These are phyloP conservation scores for Aspergillus awamori DNA, from an alignment of 2,329 filamentous ascomycete genomes.

Conservation along the genomic window DNA sequence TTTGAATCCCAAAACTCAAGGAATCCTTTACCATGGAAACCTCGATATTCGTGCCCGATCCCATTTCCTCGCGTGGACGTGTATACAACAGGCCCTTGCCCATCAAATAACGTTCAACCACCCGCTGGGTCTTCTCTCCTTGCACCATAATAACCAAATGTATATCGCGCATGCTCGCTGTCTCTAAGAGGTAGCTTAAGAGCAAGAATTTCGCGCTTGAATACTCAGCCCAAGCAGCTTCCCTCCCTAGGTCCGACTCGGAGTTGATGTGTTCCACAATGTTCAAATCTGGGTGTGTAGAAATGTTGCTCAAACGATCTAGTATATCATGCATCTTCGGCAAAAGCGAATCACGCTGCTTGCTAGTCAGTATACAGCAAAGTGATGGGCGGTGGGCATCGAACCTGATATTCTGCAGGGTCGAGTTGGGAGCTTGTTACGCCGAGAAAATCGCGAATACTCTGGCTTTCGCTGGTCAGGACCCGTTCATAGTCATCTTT, in stretches of 20 bases:
- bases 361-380: conserved; percentile 19
- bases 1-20: conserved; percentile 42
- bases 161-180: conserved; percentile 36
- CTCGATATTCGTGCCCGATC: conserved; percentile 34
- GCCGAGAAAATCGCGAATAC: conserved; percentile 35
- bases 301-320: conserved; percentile 44
- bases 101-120: conserved; percentile 47
- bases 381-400: background rate
- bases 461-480: conserved; percentile 31
- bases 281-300: conserved; percentile 50
- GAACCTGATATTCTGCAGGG: conserved; percentile 30
- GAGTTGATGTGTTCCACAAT: conserved; percentile 42
- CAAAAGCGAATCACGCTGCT: conserved; percentile 30
- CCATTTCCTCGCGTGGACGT: conserved; percentile 37
- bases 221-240: conserved; percentile 51
- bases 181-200: conserved; percentile 46
- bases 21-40: conserved; percentile 40
- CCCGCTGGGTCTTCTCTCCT: conserved; percentile 38
- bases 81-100: conserved; percentile 44
- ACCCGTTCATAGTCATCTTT: conserved; percentile 47
- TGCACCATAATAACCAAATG: conserved; percentile 46
- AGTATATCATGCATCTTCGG: conserved; percentile 40
- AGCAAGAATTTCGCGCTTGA: conserved; percentile 51
- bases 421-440: conserved; percentile 20
- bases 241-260: conserved; percentile 37